Evolutionary conservation across 208 protist genomes (phyloP).

Genomic region (Naegleria gruberi): DNA sequence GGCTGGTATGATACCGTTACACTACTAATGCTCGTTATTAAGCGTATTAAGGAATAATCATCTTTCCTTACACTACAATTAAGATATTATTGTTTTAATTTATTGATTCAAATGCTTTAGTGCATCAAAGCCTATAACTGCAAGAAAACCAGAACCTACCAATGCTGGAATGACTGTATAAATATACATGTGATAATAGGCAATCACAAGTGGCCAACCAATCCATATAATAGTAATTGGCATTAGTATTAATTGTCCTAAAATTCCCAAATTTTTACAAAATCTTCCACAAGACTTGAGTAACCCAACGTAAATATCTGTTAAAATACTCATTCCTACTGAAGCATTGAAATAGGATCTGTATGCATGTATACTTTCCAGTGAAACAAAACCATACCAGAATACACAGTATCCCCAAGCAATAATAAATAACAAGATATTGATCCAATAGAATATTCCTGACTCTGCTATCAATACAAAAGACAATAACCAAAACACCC

Average conservation of each 20-base stretch:
- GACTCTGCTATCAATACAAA: not conserved
- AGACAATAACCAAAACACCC: not conserved
- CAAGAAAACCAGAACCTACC: too few species aligned
- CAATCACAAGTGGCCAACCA: not conserved
- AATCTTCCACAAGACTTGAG: not conserved
- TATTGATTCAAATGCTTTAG: too few species aligned
- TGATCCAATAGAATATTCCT: not conserved
- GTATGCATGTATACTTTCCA: not conserved
- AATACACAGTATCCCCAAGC: not conserved
- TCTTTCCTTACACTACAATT: too few species aligned
- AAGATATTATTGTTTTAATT: too few species aligned
- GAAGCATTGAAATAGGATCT: not conserved
- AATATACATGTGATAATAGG: not conserved
- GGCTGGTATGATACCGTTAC: too few species aligned
- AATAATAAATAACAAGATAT: not conserved
- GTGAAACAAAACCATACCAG: not conserved
- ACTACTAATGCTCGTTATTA: too few species aligned
- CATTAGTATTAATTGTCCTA: not conserved
- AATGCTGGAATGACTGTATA: not conserved
- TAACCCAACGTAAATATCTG: not conserved
- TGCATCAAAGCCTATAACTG: too few species aligned
- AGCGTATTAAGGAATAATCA: too few species aligned
- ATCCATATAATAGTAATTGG: not conserved
- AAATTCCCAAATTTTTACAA: not conserved
- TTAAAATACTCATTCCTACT: not conserved